A percentile compares a stretch with the other conserved stretches of the same genome.
These are phyloP conservation scores for Rhodotorula sp. DNA, from an alignment of 1,284 basidiomycete species.

Conservation along the genomic window DNA sequence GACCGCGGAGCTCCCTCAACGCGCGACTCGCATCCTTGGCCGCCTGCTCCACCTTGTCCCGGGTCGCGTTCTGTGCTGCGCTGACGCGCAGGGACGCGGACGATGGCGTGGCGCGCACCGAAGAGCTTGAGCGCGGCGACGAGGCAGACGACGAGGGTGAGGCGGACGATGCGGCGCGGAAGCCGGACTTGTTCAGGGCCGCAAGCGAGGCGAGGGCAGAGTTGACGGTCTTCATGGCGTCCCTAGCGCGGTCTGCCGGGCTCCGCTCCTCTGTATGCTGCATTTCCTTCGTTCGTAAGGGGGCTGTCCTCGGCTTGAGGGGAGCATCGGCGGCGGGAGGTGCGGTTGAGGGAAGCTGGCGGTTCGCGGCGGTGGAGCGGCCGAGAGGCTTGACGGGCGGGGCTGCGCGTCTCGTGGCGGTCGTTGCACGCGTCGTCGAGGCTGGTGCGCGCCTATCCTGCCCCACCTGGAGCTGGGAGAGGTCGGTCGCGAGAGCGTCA, in stretches of 20 bases:
- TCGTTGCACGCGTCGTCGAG: not conserved
- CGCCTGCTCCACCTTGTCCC: slow-evolving; percentile 19
- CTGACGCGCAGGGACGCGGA: not conserved
- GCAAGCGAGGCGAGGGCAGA: slow-evolving; percentile 62
- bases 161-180: slow-evolving; percentile 53
- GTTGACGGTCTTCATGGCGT: slow-evolving; percentile 60
- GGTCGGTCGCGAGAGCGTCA: slow-evolving; percentile 5
- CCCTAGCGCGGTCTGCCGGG: slow-evolving; percentile 26
- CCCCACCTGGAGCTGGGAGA: slow-evolving; percentile 2
- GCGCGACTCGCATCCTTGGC: slow-evolving; percentile 25
- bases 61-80: not conserved
- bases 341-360: slow-evolving; percentile 4
- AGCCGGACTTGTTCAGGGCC: slow-evolving; percentile 60
- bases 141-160: slow-evolving; percentile 28
- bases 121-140: slow-evolving; percentile 5
- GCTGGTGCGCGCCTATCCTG: not conserved
- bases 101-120: not conserved
- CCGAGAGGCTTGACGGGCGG: not conserved
- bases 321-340: not conserved
- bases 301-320: not conserved
- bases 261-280: not conserved
- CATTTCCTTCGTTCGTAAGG: not conserved
- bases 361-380: slow-evolving; percentile 11
- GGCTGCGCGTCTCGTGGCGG: not conserved
- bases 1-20: slow-evolving; percentile 49